These are phyloP conservation scores for Cupressus sempervirens DNA, from an alignment of 75 land plant species.

Conservation along the genomic window DNA sequence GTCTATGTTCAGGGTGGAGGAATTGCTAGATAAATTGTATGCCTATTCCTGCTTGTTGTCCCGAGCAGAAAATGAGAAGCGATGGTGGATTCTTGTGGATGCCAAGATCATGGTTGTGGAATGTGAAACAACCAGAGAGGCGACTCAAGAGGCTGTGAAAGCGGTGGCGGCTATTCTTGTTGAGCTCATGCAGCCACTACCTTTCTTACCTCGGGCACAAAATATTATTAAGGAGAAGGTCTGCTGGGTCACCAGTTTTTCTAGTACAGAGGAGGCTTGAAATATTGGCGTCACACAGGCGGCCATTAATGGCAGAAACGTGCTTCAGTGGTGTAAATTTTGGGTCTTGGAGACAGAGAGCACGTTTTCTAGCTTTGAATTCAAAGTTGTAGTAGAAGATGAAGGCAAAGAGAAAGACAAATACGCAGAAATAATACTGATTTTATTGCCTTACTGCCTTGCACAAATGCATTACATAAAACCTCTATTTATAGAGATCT, in stretches of 20 bases:
- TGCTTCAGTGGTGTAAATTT: neutral
- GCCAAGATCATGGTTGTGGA: neutral
- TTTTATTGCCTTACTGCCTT: too few relatives aligned
- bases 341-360: neutral
- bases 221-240: neutral
- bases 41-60: neutral
- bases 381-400: neutral
- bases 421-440: too few relatives aligned
- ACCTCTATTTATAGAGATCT: too few relatives aligned
- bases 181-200: neutral
- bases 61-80: neutral
- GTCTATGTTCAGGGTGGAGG: too few relatives aligned
- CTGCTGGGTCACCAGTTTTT: neutral
- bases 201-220: too few relatives aligned
- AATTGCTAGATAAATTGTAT: neutral
- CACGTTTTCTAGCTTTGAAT: neutral
- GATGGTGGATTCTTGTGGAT: neutral
- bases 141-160: neutral
- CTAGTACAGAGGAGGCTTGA: too few relatives aligned
- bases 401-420: too few relatives aligned
- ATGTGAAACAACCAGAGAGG: neutral
- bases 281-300: too few relatives aligned
- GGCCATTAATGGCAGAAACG: neutral
- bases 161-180: neutral
- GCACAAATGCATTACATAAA: too few relatives aligned